Evolutionary conservation across 805 yeast species (phyloP), one percentile per base, ranked within the genome.

Genomic region (Metschnikowia arizonensis): DNA sequence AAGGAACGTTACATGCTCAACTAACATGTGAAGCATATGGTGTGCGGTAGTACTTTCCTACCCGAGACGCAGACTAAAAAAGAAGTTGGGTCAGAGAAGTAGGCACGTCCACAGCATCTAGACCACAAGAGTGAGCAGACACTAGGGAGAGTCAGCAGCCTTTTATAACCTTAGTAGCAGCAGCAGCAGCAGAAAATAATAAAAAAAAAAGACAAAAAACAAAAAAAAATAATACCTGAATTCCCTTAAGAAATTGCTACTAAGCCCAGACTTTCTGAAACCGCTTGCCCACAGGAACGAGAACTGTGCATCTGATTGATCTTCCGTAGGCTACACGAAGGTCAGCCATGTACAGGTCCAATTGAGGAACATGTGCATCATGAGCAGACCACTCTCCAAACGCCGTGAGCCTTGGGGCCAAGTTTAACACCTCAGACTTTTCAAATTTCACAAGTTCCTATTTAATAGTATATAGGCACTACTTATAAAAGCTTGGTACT

Each of bases 41-140:
- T 33, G 36, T 21, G 26, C 25, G 36, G 10, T 23, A 14, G 29
- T 19, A 23, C 33, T 15, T 19, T 37, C 29, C 17, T 28, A n/a
- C 25, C 7, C 32, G 11, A 14, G 25, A n/a, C 40, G 40, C 40
- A 26, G 18, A 21, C 18, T 37, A 7, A 15, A 25, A n/a, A 8
- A 12, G 25, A 26, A 29, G 40, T 18, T 32, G 40, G 40, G 40
- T 37, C 25, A 37, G 25, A 19, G 40, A n/a, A 11, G 32, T 37
- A 30, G 24, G 33, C 33, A 33, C 40, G 40, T 28, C 33, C 14
- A 19, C 15, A 15, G 11, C 31, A 12, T 28, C 33, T 9, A 34
- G 40, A 37, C 25, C 32, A 28, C 25, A 5, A 17, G 28, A 34
- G 15, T 24, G 10, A 1, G 29, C 25, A 19, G 14, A 10, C 6